Base-by-base conservation (phyloP, 352 stramenopile species). In the Thalassiosira hispida region DNA sequence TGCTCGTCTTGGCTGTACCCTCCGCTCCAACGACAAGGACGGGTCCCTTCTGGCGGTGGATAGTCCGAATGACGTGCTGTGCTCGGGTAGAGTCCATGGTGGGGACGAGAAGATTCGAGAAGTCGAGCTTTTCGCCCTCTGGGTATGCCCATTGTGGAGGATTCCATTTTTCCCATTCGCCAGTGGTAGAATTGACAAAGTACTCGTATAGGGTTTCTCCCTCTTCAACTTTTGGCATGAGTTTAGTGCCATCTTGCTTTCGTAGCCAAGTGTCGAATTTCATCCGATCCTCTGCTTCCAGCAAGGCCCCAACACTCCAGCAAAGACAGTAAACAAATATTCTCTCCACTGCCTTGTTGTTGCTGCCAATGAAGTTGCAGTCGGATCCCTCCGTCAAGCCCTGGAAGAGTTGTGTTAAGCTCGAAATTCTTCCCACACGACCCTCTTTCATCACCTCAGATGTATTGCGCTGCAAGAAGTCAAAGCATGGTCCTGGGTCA, bases 61-160 rank as follows among this genome's bases (percentile, higher is more conserved):
- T 97, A 78, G 98, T 96, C 33, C 90, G 68, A 61, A 96, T 87
- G 18, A 96, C 77, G 79, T 98, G 98, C 29, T 98, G 81, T 0
- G 96, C 97, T 22, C 97, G 94, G 0, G 98, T 98, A 3, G 96
- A 98, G 83, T 99, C 97, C 96, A 99, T 98, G 0, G 97, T 99
- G 3, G 97, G 97, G 25, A 99, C 96, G 29, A 99, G 86, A 78
- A 99, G 90, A 85, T 98, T 99, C 14, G 94, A 98, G 73, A 99
- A 99, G 76, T 99, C 96, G 11, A 99, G 94, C 66, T 98, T 97
- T 35, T 95, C 87, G 11, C 94, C 93, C 55, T 96, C 94, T 2
- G 97, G 97, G 82, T 98, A 98, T 16, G 97, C 90, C 97, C 97
- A 99, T 42, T 95, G 93, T 22, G 96, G 96, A 42, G 97, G 96